These are phyloP conservation scores for Colletotrichum costaricense DNA, from an alignment of 2,329 filamentous ascomycete genomes.

Conservation along the genomic window DNA sequence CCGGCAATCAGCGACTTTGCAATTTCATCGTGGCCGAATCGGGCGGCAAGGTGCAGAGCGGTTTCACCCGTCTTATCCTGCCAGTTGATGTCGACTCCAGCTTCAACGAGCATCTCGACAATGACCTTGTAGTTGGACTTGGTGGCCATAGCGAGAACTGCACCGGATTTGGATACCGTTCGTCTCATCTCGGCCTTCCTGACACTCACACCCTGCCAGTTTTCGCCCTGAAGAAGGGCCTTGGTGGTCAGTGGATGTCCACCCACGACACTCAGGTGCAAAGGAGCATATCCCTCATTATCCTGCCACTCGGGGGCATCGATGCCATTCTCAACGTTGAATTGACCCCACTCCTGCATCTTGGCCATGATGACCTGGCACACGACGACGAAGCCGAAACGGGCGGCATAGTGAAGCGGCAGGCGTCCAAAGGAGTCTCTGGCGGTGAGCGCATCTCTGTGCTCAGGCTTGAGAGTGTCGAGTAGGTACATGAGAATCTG, in stretches of 20 bases:
- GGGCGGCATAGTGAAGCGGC: constrained; percentile 92
- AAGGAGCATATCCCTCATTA: constrained; percentile 86
- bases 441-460: constrained; percentile 74
- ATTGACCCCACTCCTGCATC: constrained; percentile 91
- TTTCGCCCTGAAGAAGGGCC: constrained; percentile 82
- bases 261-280: constrained; percentile 92
- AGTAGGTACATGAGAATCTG: constrained; percentile 73
- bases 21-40: constrained; percentile 86
- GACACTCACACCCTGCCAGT: constrained; percentile 74
- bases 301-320: constrained; percentile 93
- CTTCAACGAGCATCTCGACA: constrained; percentile 87
- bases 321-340: constrained; percentile 85
- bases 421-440: constrained; percentile 85
- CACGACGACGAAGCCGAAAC: constrained; percentile 93
- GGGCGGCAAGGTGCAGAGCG: constrained; percentile 89
- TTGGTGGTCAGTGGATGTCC: constrained; percentile 90
- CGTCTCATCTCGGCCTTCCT: constrained; percentile 74
- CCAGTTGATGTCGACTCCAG: constrained; percentile 93
- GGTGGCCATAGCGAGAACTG: constrained; percentile 87
- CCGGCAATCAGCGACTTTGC: constrained; percentile 80
- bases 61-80: constrained; percentile 92
- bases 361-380: constrained; percentile 88
- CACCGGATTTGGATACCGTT: constrained; percentile 82
- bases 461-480: constrained; percentile 73
- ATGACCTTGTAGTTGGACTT: constrained; percentile 89